phyloP scores from a whole-genome alignment of 2,329 filamentous ascomycete genomes.

The Exserohilum rostratum region DNA sequence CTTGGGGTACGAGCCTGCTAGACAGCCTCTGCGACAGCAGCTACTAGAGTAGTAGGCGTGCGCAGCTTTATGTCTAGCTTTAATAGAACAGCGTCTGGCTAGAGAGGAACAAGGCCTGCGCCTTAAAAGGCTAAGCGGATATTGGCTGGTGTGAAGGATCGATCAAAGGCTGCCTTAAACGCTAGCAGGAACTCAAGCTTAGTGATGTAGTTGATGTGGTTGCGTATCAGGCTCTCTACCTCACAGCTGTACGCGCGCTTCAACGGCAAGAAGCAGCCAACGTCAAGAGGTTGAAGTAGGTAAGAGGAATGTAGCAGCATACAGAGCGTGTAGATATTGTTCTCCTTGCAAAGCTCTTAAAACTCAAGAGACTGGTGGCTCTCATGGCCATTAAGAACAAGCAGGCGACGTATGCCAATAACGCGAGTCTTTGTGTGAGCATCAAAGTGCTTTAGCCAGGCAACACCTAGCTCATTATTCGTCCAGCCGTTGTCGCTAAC shows the following conservation, averaged over 20 bases:
- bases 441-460: slow-evolving; percentile 18
- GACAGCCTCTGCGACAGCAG: neutral
- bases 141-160: slow-evolving; percentile 33
- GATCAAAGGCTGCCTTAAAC: slow-evolving; percentile 28
- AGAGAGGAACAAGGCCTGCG: too few species aligned
- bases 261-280: neutral
- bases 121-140: slow-evolving; percentile 33
- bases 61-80: too few species aligned
- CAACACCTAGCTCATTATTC: slow-evolving; percentile 12
- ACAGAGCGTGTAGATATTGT: too few species aligned
- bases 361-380: neutral
- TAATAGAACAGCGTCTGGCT: too few species aligned
- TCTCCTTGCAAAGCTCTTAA: too few species aligned
- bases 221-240: too few species aligned
- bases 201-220: neutral
- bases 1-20: slow-evolving; percentile 11
- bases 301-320: too few species aligned
- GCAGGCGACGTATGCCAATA: neutral
- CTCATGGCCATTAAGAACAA: neutral
- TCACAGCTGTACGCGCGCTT: neutral
- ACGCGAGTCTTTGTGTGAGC: neutral
- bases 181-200: neutral
- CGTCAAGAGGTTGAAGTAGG: neutral
- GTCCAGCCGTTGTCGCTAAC: slow-evolving; percentile 20
- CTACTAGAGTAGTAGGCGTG: too few species aligned